Conservation (phyloP, 176 grass and related monocot genomes). For the Alopecurus myosuroides region DNA sequence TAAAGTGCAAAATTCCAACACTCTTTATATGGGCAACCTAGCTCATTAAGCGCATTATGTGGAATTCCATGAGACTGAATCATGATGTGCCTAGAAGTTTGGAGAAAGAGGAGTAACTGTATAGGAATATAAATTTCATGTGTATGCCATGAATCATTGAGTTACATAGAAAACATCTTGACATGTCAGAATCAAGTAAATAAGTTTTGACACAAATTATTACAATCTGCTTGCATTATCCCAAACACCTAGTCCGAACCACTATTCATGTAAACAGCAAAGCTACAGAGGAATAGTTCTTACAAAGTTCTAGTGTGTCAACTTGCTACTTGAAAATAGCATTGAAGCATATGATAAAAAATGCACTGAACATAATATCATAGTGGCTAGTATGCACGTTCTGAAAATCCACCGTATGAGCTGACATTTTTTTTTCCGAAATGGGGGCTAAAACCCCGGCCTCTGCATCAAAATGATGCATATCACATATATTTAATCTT, state of each 20-base stretch:
- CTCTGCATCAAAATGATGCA: too few relatives aligned
- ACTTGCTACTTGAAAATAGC: background rate
- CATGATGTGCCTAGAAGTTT: too few relatives aligned
- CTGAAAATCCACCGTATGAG: too few relatives aligned
- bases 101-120: background rate
- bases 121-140: background rate
- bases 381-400: too few relatives aligned
- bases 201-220: background rate
- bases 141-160: background rate
- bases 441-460: too few relatives aligned
- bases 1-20: background rate
- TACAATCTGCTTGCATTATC: background rate
- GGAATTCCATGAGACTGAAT: background rate
- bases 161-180: background rate
- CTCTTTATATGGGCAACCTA: too few relatives aligned
- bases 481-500: too few relatives aligned
- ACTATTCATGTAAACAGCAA: background rate
- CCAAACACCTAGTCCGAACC: background rate
- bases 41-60: background rate
- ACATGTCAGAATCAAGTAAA: background rate
- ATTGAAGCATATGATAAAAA: background rate
- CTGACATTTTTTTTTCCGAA: too few relatives aligned
- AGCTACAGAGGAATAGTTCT: background rate
- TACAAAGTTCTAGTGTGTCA: background rate
- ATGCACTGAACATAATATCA: background rate